These are phyloP conservation scores for Penicillium ucsense DNA, from an alignment of 495 filamentous ascomycete genomes.

Conservation along the genomic window DNA sequence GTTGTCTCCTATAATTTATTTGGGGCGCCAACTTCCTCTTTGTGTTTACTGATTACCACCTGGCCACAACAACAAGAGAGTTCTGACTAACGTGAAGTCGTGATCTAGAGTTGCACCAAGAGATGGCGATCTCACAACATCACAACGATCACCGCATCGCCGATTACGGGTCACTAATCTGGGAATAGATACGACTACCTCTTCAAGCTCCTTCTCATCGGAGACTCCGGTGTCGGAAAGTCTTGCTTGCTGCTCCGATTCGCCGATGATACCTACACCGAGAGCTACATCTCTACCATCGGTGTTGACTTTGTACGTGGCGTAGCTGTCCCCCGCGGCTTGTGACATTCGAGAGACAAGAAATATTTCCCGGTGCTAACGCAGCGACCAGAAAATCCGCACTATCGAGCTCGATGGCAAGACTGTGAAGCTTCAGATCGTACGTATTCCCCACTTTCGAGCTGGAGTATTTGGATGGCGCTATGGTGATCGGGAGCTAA, in stretches of 20 bases:
- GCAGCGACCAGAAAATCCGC: constrained; percentile 81
- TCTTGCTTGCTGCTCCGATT: constrained; percentile 96
- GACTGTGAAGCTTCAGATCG: constrained; percentile 99
- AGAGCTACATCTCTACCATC: constrained; percentile 99
- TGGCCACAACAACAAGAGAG: neutral
- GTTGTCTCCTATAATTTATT: constrained; percentile 4
- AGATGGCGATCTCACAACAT: neutral
- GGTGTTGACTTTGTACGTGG: constrained; percentile 92
- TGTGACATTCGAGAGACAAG: neutral
- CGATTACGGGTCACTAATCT: constrained; percentile 19
- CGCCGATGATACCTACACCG: constrained; percentile 99
- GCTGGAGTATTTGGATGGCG: neutral
- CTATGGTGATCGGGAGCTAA: constrained; percentile 2
- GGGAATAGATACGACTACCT: constrained; percentile 93
- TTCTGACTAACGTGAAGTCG: constrained; percentile 3
- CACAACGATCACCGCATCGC: constrained; percentile 3
- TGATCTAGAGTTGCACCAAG: constrained; percentile 13
- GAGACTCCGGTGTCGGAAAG: constrained; percentile 99
- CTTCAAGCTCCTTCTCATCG: constrained; percentile 99
- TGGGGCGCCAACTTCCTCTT: neutral
- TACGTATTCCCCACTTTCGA: constrained; percentile 37
- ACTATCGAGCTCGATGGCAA: constrained; percentile 99
- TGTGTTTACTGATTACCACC: neutral
- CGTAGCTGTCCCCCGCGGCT: constrained; percentile 1
- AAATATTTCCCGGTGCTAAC: constrained; percentile 5